Evolutionary conservation across 257 asterid species (phyloP).

Genomic region (Solanum commersonii): DNA sequence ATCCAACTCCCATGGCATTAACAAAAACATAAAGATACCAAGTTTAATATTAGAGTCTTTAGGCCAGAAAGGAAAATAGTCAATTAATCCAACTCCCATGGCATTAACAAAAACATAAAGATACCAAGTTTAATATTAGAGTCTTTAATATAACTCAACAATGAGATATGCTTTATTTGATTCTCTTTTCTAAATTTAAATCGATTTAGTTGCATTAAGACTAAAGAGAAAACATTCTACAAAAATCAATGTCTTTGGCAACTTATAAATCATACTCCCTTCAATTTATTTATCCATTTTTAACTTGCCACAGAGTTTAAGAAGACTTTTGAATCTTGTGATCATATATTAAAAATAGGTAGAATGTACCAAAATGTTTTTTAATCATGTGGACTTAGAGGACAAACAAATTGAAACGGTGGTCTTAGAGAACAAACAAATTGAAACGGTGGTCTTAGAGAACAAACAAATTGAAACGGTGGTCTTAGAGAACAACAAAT

Average conservation of each 20-base stretch:
- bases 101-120: neutral
- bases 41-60: neutral
- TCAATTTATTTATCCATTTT: neutral
- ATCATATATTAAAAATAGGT: neutral
- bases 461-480: too few species aligned
- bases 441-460: neutral
- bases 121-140: neutral
- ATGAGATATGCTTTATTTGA: neutral
- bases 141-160: neutral
- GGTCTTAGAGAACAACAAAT: too few species aligned
- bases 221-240: neutral
- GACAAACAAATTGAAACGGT: neutral
- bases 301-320: neutral
- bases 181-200: neutral
- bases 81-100: neutral
- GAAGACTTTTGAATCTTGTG: neutral
- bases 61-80: too few species aligned
- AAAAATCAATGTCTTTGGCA: neutral
- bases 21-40: neutral
- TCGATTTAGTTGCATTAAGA: neutral
- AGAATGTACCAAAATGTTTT: neutral
- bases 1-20: neutral
- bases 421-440: too few species aligned
- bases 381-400: neutral
- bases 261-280: neutral